Conservation (phyloP, 2,329 filamentous ascomycete species). For the Microcyclospora tardicrescens region DNA sequence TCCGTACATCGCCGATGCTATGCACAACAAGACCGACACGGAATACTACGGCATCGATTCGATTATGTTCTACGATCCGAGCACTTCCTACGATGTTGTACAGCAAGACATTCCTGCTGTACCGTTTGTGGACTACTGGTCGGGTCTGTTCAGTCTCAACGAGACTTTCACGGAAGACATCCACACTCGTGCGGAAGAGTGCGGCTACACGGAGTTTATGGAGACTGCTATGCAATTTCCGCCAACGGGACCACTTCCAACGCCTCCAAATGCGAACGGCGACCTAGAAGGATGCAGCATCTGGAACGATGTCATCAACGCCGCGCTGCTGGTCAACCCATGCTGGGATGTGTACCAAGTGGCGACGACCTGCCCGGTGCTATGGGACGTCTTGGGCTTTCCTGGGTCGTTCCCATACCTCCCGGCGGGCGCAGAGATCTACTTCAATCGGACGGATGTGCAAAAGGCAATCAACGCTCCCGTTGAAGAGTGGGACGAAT, state of each 20-base stretch:
- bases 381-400: constrained; percentile 57
- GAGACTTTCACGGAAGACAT: constrained; percentile 42
- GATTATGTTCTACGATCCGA: constrained; percentile 61
- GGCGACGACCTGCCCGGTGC: constrained; percentile 55
- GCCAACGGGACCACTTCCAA: constrained; percentile 47
- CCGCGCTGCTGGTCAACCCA: constrained; percentile 49
- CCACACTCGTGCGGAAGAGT: constrained; percentile 37
- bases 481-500: constrained; percentile 55
- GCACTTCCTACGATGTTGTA: constrained; percentile 41
- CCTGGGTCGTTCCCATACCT: constrained; percentile 52
- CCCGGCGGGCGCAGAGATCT: constrained; percentile 46
- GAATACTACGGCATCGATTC: constrained; percentile 55
- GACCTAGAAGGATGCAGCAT: constrained; percentile 36
- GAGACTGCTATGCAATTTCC: constrained; percentile 55
- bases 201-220: constrained; percentile 50
- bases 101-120: constrained; percentile 41
- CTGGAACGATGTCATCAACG: constrained; percentile 39
- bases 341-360: constrained; percentile 72
- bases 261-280: constrained; percentile 33
- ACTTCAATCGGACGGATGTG: constrained; percentile 27
- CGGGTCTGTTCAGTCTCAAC: constrained; percentile 50
- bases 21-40: constrained; percentile 55
- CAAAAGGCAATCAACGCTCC: constrained; percentile 27
- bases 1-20: constrained; percentile 59
- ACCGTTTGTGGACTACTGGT: constrained; percentile 49